Conservation (phyloP, 257 asterid genomes). For the Petunia axillaris region DNA sequence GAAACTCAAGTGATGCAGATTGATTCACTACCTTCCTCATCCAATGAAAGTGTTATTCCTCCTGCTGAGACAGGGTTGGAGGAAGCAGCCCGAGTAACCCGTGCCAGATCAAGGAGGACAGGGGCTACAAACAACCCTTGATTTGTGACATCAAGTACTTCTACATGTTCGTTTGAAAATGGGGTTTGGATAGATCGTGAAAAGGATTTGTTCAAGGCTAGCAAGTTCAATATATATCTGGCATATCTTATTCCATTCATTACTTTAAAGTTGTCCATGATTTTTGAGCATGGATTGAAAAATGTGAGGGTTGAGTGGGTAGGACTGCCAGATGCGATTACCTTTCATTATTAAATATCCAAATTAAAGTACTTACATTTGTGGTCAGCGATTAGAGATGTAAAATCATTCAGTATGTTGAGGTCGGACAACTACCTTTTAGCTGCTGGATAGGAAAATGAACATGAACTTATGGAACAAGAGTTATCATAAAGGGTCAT, state of each 20-base stretch:
- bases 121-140: conserved; percentile 7
- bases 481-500: neutral
- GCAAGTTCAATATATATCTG: conserved; percentile 17
- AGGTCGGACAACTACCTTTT: neutral
- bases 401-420: neutral
- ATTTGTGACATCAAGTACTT: neutral
- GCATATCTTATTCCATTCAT: conserved; percentile 13
- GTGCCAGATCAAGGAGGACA: conserved; percentile 29
- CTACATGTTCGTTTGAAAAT: neutral
- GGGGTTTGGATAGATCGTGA: neutral
- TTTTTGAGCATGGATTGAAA: conserved; percentile 24
- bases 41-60: neutral
- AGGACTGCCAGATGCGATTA: neutral
- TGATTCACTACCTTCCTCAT: conserved; percentile 10
- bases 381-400: neutral
- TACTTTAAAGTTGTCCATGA: conserved; percentile 20
- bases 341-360: conserved; percentile 11
- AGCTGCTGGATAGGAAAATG: neutral
- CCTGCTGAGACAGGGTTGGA: conserved; percentile 19
- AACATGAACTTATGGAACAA: neutral
- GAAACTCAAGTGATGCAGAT: conserved; percentile 28
- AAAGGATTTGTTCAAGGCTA: conserved; percentile 8
- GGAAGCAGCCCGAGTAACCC: conserved; percentile 21
- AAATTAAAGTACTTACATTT: neutral
- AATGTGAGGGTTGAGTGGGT: neutral